A percentile compares a stretch with the other conserved stretches of the same genome.
Conservation (phyloP, 805 yeast species). For the Yamadazyma endophytica region DNA sequence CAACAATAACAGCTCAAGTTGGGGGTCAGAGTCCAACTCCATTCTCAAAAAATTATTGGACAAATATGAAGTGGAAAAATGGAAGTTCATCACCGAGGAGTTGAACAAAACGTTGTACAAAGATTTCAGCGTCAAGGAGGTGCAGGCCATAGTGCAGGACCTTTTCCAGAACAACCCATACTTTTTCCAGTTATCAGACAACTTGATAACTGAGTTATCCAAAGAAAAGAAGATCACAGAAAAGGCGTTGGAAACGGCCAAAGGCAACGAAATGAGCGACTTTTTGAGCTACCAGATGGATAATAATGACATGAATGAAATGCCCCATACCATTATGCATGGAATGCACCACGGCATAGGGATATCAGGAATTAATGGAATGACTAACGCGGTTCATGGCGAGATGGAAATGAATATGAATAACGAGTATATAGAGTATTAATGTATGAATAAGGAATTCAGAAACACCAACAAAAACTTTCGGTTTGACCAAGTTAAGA, state of each 20-base stretch:
- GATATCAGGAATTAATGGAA: too few species aligned
- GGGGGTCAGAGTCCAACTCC: constrained; percentile 54
- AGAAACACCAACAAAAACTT: too few species aligned
- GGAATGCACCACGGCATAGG: too few species aligned
- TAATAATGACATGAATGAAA: too few species aligned
- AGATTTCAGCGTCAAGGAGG: constrained; percentile 46
- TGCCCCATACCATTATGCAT: too few species aligned
- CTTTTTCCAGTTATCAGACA: constrained; percentile 53
- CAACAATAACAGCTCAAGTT: constrained; percentile 57
- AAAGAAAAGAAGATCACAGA: constrained; percentile 35
- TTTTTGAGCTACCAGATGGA: constrained; percentile 8
- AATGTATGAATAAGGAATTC: too few species aligned
- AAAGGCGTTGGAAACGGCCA: constrained; percentile 19
- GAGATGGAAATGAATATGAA: too few species aligned
- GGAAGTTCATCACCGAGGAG: constrained; percentile 62
- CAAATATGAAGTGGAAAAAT: constrained; percentile 66
- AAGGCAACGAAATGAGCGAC: constrained; percentile 11
- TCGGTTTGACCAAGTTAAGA: too few species aligned
- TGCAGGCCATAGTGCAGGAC: constrained; percentile 50
- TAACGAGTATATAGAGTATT: too few species aligned
- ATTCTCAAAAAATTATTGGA: constrained; percentile 53
- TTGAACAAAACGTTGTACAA: constrained; percentile 53
- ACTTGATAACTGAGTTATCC: constrained; percentile 34
- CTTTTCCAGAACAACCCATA: constrained; percentile 54
- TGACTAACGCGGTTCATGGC: too few species aligned